Conservation (phyloP, 805 yeast genomes). For the Lachancea sp. region DNA sequence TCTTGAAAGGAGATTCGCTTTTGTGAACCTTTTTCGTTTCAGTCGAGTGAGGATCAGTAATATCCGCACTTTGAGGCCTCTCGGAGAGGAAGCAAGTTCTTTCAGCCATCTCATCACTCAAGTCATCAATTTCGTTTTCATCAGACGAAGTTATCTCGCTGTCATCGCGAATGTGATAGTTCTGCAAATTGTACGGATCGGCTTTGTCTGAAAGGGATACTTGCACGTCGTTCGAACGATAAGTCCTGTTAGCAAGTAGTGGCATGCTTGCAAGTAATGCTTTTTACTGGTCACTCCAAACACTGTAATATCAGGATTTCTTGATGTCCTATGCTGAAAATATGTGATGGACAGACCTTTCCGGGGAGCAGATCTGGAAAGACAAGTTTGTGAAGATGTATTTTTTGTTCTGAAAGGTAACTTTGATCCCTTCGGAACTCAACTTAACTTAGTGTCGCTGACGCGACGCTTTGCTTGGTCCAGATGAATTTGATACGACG, state of each 20-base stretch:
- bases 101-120: conserved; percentile 5
- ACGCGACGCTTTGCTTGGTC: not conserved
- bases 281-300: no score
- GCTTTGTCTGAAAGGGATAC: not conserved
- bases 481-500: not conserved
- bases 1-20: conserved; percentile 12
- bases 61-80: conserved; percentile 3
- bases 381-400: not conserved
- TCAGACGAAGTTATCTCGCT: conserved; percentile 17
- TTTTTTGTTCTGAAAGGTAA: not conserved
- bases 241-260: conserved; percentile 3
- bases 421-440: not conserved
- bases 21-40: conserved; percentile 5
- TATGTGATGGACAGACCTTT: not conserved
- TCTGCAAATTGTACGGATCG: conserved; percentile 3
- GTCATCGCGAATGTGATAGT: conserved; percentile 13
- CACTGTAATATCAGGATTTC: no score
- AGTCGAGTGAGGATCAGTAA: not conserved
- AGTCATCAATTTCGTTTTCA: conserved; percentile 4
- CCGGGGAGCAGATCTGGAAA: not conserved
- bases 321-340: no score
- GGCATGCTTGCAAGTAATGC: conserved; percentile 3
- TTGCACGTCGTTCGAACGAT: not conserved
- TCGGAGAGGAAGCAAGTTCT: conserved; percentile 12
- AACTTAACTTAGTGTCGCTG: not conserved